Base-by-base conservation (phyloP, 805 yeast species). In the Torulaspora quercuum region DNA sequence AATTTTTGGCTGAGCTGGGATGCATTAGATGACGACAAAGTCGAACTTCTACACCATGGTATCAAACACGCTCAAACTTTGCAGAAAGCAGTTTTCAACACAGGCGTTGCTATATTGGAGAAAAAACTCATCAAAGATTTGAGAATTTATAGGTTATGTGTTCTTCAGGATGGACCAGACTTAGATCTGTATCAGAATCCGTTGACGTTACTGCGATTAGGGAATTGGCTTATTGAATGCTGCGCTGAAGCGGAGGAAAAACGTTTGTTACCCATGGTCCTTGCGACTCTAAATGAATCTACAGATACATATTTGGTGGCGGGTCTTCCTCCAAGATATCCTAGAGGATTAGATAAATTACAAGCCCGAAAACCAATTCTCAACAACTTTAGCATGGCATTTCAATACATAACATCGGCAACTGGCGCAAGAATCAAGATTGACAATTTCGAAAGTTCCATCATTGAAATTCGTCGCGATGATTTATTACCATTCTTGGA, bases 401-500 rank as follows among this genome's bases (percentile, higher is more conserved):
- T 92, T 60, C 96, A 87, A 59, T 82, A 81, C 46, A 85, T 89
- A 17, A 92, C 97, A 1, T 72, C 70, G 29, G 75, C 76, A 13
- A 83, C 95, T 5, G 90, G 88, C 26, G 96, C 97, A 3, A 79
- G 83, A 49, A 88, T 88, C 12, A 73, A 90, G 52, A 83, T 92
- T 44, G 97, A 92, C 59, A 87, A 95, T 53, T 92, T 92, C 63
- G 97, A 92, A 57, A 84, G 95, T 46, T 79, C 97, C 3, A 85
- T 92, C 14, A 87, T 92, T 28, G 97, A 92, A 63, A 80, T 92
- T 27, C 66, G 86, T 42, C 82, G 80, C 53, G 95, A 89, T 32
- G 98, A 92, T 57, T 66, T 92, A 45, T 70, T 87, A 4, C 85
- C 95, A 33, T 92, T 92, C 54, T 63, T 92, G 43, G 97, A 92